Evolutionary conservation across 1,284 basidiomycete genomes (phyloP).

Genomic region (Cutaneotrichosporon cutaneum): DNA sequence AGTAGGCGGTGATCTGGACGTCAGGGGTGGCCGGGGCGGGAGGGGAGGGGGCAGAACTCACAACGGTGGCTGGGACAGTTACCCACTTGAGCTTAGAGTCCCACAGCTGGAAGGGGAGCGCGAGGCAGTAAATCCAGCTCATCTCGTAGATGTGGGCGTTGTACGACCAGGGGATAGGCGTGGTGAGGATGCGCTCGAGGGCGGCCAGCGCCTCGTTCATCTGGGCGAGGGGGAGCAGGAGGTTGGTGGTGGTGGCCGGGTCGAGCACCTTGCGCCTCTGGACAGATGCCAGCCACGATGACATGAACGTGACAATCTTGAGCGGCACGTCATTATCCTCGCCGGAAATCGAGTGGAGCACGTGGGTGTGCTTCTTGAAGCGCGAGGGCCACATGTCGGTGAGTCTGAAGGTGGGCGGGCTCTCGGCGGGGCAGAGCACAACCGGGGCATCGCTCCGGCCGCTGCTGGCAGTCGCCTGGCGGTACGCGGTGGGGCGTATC

Average conservation of each 20-base stretch:
- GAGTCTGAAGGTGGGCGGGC: constrained; percentile 61
- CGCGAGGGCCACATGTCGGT: constrained; percentile 63
- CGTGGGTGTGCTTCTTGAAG: neutral
- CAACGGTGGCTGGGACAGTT: constrained; percentile 61
- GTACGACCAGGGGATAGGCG: constrained; percentile 74
- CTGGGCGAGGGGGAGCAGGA: constrained; percentile 59
- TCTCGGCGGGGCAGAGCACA: constrained; percentile 55
- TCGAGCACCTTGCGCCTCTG: constrained; percentile 64
- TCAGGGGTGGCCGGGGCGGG: neutral
- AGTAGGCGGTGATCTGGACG: constrained; percentile 44
- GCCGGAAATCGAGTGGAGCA: neutral
- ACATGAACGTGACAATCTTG: constrained; percentile 70
- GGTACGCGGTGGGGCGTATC: constrained; percentile 7
- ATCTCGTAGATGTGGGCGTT: constrained; percentile 54
- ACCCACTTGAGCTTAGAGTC: constrained; percentile 59
- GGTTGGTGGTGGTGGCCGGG: constrained; percentile 63
- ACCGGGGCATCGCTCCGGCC: neutral
- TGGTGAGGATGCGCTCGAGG: constrained; percentile 72
- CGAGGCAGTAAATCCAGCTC: constrained; percentile 46
- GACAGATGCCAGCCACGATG: constrained; percentile 64
- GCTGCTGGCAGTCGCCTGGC: neutral
- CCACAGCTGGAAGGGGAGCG: constrained; percentile 68
- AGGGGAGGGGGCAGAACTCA: constrained; percentile 25
- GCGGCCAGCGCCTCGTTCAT: constrained; percentile 68
- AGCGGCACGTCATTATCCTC: constrained; percentile 55